phyloP scores from a whole-genome alignment of 257 asterid species.

The Apocynum venetum region DNA sequence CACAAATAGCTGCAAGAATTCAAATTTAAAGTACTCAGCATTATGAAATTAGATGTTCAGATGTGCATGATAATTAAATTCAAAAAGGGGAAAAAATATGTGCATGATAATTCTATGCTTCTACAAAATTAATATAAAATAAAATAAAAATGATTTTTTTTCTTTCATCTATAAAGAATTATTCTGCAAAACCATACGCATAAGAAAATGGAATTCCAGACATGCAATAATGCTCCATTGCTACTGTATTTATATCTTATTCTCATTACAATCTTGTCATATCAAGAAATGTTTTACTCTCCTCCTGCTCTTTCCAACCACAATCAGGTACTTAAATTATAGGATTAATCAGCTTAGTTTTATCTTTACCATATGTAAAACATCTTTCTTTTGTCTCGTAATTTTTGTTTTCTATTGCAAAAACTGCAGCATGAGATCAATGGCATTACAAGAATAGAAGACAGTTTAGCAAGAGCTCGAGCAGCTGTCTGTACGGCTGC shows the following conservation, averaged over 20 bases:
- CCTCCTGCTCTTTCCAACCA: neutral
- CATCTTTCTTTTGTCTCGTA: neutral
- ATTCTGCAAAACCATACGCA: too few species aligned
- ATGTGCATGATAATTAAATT: too few species aligned
- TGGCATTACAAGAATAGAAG: conserved; percentile 21
- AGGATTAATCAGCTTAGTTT: neutral
- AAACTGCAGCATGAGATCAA: neutral
- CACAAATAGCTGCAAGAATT: too few species aligned
- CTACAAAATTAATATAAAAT: too few species aligned
- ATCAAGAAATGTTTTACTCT: neutral
- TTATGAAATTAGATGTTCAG: too few species aligned
- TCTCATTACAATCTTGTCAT: neutral
- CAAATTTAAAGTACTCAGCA: too few species aligned
- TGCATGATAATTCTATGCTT: too few species aligned
- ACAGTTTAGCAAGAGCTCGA: conserved; percentile 30
- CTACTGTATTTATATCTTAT: neutral
- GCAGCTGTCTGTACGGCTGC: conserved; percentile 32
- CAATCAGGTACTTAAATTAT: neutral
- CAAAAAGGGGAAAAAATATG: too few species aligned
- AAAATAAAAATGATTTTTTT: too few species aligned
- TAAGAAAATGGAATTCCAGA: neutral
- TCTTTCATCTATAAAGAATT: too few species aligned
- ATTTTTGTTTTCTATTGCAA: neutral
- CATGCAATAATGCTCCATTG: neutral
- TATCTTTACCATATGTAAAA: too few species aligned